phyloP scores from a whole-genome alignment of 768 basidiomycete genomes.

The Leccinum uliginosum region DNA sequence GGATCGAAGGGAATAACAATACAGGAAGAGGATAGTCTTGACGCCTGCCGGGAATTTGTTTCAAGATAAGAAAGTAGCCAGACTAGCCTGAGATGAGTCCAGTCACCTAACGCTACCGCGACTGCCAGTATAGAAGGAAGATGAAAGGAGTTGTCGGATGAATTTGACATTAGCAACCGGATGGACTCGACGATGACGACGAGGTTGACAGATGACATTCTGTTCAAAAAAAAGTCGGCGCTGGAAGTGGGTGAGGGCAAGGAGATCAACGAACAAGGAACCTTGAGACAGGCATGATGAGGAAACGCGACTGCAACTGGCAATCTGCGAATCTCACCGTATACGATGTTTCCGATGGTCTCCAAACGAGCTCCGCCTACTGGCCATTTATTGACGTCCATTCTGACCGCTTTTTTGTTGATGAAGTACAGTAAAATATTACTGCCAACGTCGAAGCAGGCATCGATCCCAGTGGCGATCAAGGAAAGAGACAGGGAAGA shows the following conservation, averaged over 20 bases:
- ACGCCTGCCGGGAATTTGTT: conserved; percentile 43
- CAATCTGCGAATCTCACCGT: conserved; percentile 46
- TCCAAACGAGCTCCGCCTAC: conserved; percentile 85
- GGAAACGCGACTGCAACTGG: not conserved
- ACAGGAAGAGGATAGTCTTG: conserved; percentile 84
- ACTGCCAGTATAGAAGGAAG: conserved; percentile 83
- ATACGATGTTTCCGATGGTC: conserved; percentile 85
- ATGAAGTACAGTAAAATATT: conserved; percentile 76
- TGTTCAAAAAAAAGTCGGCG: conserved; percentile 29
- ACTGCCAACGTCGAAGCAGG: conserved; percentile 79
- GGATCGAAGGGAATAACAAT: conserved; percentile 73
- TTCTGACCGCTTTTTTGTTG: conserved; percentile 61
- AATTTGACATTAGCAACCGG: conserved; percentile 61
- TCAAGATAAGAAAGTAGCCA: not conserved
- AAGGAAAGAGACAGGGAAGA: conserved; percentile 81
- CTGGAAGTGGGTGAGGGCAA: not conserved
- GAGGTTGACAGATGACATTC: conserved; percentile 90
- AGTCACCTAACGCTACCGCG: conserved; percentile 64
- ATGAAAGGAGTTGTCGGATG: conserved; percentile 59
- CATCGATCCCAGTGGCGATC: conserved; percentile 86
- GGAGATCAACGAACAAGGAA: conserved; percentile 35
- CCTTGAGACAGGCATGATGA: conserved; percentile 33
- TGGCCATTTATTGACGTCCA: conserved; percentile 88
- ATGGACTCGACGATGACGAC: conserved; percentile 87
- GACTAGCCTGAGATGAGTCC: not conserved